These are phyloP conservation scores for Gryganskiella cystojenkinii DNA, from an alignment of 192 early-diverging fungal genomes.

Conservation along the genomic window DNA sequence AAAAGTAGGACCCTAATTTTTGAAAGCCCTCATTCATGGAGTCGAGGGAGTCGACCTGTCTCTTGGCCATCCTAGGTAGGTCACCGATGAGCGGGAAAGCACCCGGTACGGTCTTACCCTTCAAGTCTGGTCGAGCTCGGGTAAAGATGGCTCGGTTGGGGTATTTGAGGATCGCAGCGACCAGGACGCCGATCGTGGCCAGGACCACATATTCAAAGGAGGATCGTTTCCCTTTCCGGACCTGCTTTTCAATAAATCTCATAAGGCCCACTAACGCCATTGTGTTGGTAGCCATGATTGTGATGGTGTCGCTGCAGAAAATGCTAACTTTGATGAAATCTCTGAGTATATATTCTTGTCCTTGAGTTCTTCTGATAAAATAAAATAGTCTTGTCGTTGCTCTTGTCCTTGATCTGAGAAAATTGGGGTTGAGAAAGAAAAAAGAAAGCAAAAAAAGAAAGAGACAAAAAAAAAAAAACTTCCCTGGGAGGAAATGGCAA, in stretches of 20 bases:
- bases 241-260: conserved; percentile 9
- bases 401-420: too few species aligned
- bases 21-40: conserved; percentile 2
- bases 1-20: conserved; percentile 13
- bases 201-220: conserved; percentile 13
- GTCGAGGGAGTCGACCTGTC: conserved; percentile 1
- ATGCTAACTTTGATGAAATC: not conserved
- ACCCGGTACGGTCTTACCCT: conserved; percentile 5
- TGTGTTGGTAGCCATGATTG: not conserved
- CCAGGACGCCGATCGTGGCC: conserved; percentile 13
- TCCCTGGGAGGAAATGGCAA: too few species aligned
- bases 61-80: conserved; percentile 9
- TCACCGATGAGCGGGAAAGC: conserved; percentile 23
- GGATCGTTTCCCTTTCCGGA: not conserved
- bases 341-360: too few species aligned
- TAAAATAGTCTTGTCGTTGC: too few species aligned
- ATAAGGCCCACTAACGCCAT: conserved; percentile 7
- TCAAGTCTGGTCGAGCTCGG: conserved; percentile 21
- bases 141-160: conserved; percentile 26
- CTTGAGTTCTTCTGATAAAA: too few species aligned
- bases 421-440: not conserved
- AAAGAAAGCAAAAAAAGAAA: not conserved
- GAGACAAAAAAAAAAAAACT: conserved; percentile 1
- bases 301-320: not conserved
- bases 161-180: conserved; percentile 25